Evolutionary conservation across 805 yeast genomes (phyloP).

Genomic region (Starmerella asiatica): DNA sequence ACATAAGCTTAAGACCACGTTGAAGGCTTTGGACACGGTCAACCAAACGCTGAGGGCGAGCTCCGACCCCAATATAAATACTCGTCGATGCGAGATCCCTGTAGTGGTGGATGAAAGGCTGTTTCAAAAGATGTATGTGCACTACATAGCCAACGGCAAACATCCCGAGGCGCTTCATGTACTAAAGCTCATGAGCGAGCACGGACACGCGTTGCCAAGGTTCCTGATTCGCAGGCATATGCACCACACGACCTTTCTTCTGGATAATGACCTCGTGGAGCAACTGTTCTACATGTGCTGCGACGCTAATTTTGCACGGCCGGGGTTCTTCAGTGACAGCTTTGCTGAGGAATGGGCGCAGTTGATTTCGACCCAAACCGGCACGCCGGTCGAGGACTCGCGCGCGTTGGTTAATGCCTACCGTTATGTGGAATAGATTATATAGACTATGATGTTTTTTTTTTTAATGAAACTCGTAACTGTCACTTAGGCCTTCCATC

Average conservation of each 20-base stretch:
- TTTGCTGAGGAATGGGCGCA: conserved; percentile 2
- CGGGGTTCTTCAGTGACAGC: conserved; percentile 10
- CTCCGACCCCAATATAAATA: neutral
- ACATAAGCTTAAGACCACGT: neutral
- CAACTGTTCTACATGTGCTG: conserved; percentile 12
- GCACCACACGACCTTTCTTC: neutral
- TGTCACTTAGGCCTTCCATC: conserved; percentile 57
- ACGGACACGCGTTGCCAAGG: conserved; percentile 6
- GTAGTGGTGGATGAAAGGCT: conserved; percentile 5
- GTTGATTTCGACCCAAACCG: neutral
- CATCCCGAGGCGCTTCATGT: conserved; percentile 6
- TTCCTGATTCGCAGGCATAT: neutral
- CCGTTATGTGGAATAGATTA: neutral
- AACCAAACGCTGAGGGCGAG: neutral
- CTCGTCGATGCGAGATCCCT: conserved; percentile 2
- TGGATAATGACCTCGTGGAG: conserved; percentile 1
- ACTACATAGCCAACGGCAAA: conserved; percentile 3
- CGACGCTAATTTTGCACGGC: conserved; percentile 8
- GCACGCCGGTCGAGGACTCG: neutral
- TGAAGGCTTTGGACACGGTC: conserved; percentile 12
- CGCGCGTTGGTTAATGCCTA: neutral
- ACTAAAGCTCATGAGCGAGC: conserved; percentile 12
- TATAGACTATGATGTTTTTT: too few species aligned
- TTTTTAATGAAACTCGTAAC: conserved; percentile 47
- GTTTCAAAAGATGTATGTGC: conserved; percentile 1